phyloP scores from a whole-genome alignment of 179 eudicot species.

The Gypsophila paniculata region DNA sequence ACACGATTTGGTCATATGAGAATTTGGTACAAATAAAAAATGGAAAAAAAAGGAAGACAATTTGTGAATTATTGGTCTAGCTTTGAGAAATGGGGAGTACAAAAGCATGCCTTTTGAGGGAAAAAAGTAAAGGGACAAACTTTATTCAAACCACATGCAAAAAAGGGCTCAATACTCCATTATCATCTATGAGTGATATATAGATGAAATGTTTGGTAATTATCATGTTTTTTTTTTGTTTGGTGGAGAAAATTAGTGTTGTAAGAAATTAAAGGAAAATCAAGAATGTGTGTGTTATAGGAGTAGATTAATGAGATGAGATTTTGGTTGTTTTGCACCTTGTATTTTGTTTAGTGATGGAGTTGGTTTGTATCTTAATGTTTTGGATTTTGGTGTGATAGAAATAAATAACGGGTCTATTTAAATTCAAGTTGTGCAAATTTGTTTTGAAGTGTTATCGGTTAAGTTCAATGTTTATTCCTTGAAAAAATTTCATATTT shows the following conservation, averaged over 20 bases:
- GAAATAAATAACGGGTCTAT: no score
- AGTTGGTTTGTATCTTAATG: no score
- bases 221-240: constrained; percentile 10
- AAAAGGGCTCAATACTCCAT: constrained; percentile 21
- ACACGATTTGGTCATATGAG: neutral
- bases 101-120: constrained; percentile 27
- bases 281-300: neutral
- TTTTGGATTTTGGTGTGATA: no score
- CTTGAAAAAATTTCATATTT: no score
- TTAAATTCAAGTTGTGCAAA: no score
- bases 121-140: constrained; percentile 27
- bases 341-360: neutral
- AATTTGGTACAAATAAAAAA: neutral
- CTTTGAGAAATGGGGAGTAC: constrained; percentile 20
- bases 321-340: constrained; percentile 16
- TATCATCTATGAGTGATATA: constrained; percentile 20
- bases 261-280: neutral
- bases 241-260: constrained; percentile 3
- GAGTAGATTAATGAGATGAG: no score
- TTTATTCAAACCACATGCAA: constrained; percentile 29
- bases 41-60: neutral
- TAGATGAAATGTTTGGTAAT: constrained; percentile 12
- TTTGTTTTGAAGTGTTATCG: no score
- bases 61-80: neutral
- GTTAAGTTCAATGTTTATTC: no score